Conservation (phyloP, 2,329 filamentous ascomycete species). For the Neofusicoccum laricinum region DNA sequence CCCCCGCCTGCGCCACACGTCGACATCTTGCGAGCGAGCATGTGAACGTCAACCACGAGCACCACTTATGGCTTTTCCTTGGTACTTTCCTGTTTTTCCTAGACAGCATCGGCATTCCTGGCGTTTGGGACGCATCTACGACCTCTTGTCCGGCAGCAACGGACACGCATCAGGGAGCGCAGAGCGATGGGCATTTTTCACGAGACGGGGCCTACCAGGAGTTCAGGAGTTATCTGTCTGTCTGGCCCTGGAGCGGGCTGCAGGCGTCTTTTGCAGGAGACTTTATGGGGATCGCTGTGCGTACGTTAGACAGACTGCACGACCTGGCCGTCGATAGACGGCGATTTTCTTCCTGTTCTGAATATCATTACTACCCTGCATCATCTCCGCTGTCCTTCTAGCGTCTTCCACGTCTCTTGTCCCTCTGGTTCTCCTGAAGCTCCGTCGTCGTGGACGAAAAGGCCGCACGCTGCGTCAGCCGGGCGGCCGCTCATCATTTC, state of each 20-base stretch:
- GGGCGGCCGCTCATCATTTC: not conserved
- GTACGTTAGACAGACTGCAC: constrained; percentile 1
- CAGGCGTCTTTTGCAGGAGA: not conserved
- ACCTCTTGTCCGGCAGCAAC: not conserved
- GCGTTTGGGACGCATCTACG: not conserved
- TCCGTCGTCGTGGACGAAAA: not conserved
- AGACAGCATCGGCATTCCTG: constrained; percentile 4
- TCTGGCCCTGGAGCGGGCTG: not conserved
- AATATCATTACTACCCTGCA: constrained; percentile 5
- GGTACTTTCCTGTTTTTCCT: not conserved
- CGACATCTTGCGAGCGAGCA: not conserved
- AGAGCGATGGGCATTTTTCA: not conserved
- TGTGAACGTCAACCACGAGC: not conserved
- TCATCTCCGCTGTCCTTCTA: not conserved
- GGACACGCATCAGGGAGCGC: not conserved
- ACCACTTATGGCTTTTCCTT: not conserved
- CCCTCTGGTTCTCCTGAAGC: not conserved
- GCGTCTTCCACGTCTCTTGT: not conserved
- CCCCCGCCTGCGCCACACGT: not conserved
- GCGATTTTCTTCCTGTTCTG: not conserved
- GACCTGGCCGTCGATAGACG: not conserved
- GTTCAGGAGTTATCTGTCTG: not conserved
- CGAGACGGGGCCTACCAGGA: not conserved
- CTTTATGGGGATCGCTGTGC: not conserved
- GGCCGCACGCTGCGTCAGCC: not conserved